Conservation (phyloP, 2,329 filamentous ascomycete genomes). For the Fusarium mexicanum region DNA sequence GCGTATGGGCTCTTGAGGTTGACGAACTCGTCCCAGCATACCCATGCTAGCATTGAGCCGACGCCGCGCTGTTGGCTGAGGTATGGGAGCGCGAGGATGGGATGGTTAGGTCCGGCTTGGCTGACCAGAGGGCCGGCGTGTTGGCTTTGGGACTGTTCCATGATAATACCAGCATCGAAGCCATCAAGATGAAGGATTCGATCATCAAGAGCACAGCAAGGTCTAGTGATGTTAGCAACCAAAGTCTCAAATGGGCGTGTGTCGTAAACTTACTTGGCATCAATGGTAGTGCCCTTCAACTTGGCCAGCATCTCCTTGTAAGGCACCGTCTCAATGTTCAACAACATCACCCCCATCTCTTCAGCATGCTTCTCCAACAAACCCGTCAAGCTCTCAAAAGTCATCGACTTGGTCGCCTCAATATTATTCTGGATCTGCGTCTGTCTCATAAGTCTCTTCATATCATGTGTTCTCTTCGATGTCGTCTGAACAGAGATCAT, state of each 20-base stretch:
- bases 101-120: neutral
- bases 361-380: slow-evolving; percentile 5
- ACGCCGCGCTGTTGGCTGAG: slow-evolving; percentile 2
- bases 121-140: slow-evolving; percentile 1
- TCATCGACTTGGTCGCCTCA: slow-evolving; percentile 15
- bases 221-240: neutral
- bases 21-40: slow-evolving; percentile 22
- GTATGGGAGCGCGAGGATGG: slow-evolving; percentile 2
- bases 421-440: slow-evolving; percentile 13
- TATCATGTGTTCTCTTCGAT: slow-evolving; percentile 15
- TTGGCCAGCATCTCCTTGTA: slow-evolving; percentile 1
- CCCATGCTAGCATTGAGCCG: slow-evolving; percentile 16
- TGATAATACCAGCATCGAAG: slow-evolving; percentile 17
- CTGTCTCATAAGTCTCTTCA: slow-evolving; percentile 14
- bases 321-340: slow-evolving; percentile 11
- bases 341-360: slow-evolving; percentile 15
- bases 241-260: fast-evolving
- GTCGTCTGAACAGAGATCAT: slow-evolving; percentile 25
- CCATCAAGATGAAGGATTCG: slow-evolving; percentile 11
- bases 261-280: neutral
- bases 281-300: neutral
- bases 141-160: slow-evolving; percentile 13
- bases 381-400: neutral
- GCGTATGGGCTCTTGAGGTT: slow-evolving; percentile 13
- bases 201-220: neutral